phyloP scores from a whole-genome alignment of 1,284 basidiomycete species.

The Malassezia obtusa region DNA sequence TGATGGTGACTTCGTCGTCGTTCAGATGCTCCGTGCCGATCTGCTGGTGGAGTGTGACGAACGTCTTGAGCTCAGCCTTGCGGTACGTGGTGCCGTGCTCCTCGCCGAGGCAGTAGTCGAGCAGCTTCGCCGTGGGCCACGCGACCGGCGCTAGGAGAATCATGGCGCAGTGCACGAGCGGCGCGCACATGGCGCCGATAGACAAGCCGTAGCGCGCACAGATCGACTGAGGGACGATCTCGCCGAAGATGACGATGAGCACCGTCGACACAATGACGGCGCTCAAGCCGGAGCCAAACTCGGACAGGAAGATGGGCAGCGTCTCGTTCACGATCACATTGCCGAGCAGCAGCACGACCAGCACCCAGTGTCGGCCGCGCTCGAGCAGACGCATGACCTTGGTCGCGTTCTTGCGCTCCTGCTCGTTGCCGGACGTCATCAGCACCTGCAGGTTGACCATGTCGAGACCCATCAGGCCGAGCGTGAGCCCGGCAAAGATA shows the following conservation, averaged over 20 bases:
- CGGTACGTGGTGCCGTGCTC: constrained; percentile 50
- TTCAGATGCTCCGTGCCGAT: constrained; percentile 67
- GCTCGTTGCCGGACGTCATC: constrained; percentile 65
- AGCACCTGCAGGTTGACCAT: constrained; percentile 81
- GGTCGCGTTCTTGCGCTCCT: constrained; percentile 49
- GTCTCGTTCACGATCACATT: constrained; percentile 65
- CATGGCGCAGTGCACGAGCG: constrained; percentile 53
- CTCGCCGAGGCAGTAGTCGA: constrained; percentile 51
- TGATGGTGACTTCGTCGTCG: constrained; percentile 70
- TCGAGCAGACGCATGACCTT: constrained; percentile 58
- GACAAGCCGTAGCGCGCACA: constrained; percentile 85
- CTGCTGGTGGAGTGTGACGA: constrained; percentile 67
- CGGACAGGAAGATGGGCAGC: constrained; percentile 49
- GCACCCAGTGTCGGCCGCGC: constrained; percentile 83
- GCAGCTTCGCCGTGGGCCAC: constrained; percentile 48
- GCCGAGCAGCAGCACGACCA: constrained; percentile 68
- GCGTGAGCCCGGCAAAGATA: constrained; percentile 59
- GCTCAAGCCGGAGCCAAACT: constrained; percentile 39
- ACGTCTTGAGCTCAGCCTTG: constrained; percentile 65
- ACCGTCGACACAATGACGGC: constrained; percentile 41
- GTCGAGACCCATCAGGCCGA: constrained; percentile 89
- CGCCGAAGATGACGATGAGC: constrained; percentile 51
- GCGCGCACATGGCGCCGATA: constrained; percentile 80
- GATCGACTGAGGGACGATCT: constrained; percentile 50
- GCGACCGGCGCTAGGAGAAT: constrained; percentile 51